Evolutionary conservation across 495 filamentous ascomycete genomes (phyloP), one percentile per base, ranked within the genome.

Genomic region (Melanomma pulvis-pyrius): DNA sequence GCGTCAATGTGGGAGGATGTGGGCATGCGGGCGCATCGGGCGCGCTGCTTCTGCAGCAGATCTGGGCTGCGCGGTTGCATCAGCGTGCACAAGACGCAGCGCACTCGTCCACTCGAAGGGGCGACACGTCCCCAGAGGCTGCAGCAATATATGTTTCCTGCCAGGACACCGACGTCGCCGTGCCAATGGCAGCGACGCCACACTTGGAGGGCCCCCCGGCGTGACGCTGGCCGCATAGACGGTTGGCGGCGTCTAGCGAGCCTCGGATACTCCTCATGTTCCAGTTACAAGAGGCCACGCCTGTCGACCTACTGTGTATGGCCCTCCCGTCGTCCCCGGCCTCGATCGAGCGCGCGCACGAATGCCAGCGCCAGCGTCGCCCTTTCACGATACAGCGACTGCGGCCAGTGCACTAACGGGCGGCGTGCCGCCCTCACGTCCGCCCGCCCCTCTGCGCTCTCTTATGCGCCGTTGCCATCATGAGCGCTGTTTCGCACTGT

Each of bases 141-240:
- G 67, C 67, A 69, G 61, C 39, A 32, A 57, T 53, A 61, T 61
- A 56, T 44, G 1, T 49, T 46, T 61, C 19, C n/a, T 9, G 19
- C 30, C 12, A 3, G 47, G 24, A n/a, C n/a, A n/a, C 22, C 2
- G 19, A 15, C 36, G n/a, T 52, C 21, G 3, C 9, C 41, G 19
- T 61, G 68, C 62, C 63, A 71, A 64, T 71, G 8, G 44, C 57
- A 21, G 13, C 22, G 19, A 32, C 7, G 32, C 24, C 21, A 28
- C 26, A 48, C 19, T 7, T 15, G 44, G 26, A 15, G 17, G 19
- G 30, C 25, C 41, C 32, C 26, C 21, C 59, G 55, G 68, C 64
- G 68, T 67, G 59, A 67, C 68, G 68, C 68, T 65, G 68, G 30
- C 59, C 59, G 68, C 63, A 67, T 71, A 44, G 1, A 19, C 50